Evolutionary conservation across 768 basidiomycete genomes (phyloP), one percentile per base, ranked within the genome.

Genomic region (Naganishia kalamii): DNA sequence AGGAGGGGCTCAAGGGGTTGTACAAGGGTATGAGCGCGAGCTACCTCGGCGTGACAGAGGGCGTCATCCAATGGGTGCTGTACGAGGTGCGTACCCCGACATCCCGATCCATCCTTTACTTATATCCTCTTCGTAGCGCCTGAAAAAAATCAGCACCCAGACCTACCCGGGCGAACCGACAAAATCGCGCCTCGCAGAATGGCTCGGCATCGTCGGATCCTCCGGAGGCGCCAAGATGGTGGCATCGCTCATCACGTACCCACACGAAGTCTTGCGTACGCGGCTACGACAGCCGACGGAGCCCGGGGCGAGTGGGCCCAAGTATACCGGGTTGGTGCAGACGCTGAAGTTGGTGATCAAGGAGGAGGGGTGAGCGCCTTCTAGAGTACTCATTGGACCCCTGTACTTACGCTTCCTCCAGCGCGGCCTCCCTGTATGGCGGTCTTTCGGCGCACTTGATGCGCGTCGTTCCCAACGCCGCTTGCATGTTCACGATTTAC

Each of bases 11-110:
- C 1, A 80, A 82, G 4, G 96, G 93, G 0, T 89, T 97, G 70
- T 99, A 99, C 80, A 91, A 92, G 78, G 96, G 96, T 0, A 79
- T 99, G 43, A 91, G 87, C 69, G 96, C 96, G 64, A 92, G 89
- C 68, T 92, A 94, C 79, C 82, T 99, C 10, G 96, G 96, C 23
- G 93, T 97, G 17, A 89, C 92, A 23, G 96, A 99, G 78, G 88
- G 88, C 2, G 90, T 91, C 21, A 97, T 99, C 51, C 93, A 97
- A 71, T 99, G 96, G 96, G 88, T 88, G 41, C 80, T 99, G 17
- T 98, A 99, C 76, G 96, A 99, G 70, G 76, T 77, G 43, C 65
- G 75, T 67, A 35, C 11, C 40, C 1, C 6, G 12, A 17, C 50
- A 6, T 40, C 6, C 23, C 37, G 6, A 6, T 64, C 51, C 44